phyloP scores from a whole-genome alignment of 2,329 filamentous ascomycete genomes.

The Alternaria rosae region DNA sequence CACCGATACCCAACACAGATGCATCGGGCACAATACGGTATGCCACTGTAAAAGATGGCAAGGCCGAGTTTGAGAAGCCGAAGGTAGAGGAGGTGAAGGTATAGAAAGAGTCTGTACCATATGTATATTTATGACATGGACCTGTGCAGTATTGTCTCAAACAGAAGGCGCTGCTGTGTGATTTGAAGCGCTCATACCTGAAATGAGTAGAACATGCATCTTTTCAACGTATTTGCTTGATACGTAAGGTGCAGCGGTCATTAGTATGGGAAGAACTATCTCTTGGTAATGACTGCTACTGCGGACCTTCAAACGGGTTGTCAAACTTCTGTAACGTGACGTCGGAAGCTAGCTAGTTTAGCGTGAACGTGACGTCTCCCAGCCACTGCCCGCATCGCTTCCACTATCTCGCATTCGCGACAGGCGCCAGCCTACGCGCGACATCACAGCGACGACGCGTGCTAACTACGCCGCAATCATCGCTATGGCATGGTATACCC shows the following conservation, averaged over 20 bases:
- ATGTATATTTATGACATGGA: conserved; percentile 20
- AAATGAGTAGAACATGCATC: background rate
- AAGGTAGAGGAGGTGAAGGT: conserved; percentile 8
- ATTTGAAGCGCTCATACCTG: background rate
- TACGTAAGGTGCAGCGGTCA: background rate
- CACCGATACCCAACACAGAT: conserved; percentile 26
- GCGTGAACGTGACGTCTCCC: too few species aligned
- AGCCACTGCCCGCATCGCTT: too few species aligned
- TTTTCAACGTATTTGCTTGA: background rate
- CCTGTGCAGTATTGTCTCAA: background rate
- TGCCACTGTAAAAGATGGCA: conserved; percentile 38
- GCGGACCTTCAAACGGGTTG: too few species aligned
- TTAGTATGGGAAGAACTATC: background rate
- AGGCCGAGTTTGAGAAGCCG: conserved; percentile 35
- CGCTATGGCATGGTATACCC: background rate
- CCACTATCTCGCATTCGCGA: too few species aligned
- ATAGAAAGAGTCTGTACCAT: conserved; percentile 13
- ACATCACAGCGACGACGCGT: too few species aligned
- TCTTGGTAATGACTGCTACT: too few species aligned
- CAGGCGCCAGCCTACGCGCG: too few species aligned
- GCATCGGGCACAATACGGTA: conserved; percentile 30
- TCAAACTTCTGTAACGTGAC: too few species aligned
- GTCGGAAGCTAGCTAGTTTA: too few species aligned
- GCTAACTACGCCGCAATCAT: too few species aligned
- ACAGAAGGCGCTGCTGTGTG: background rate